Base-by-base conservation (phyloP, 495 filamentous ascomycete genomes). In the Talaromyces nanjingensis region DNA sequence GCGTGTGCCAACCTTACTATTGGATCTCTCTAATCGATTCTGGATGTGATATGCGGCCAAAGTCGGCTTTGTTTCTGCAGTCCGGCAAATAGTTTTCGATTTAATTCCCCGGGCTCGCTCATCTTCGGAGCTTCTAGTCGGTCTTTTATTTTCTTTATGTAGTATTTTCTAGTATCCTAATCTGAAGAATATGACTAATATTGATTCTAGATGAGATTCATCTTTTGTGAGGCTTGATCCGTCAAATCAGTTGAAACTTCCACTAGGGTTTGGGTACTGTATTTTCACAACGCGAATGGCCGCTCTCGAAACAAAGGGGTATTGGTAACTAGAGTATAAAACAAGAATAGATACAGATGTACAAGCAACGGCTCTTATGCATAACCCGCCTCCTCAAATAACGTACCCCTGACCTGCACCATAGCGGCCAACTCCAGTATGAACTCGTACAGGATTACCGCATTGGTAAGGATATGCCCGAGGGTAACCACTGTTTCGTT, bases 381-480 rank as follows among this genome's bases (percentile, higher is more conserved):
- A 49, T 33, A 59, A 31, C 83, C 86, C 9, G 96, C 89, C 74
- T 98, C 94, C 47, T 86, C 87, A 77, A 97, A 96, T 45, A 98
- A 69, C 58, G 87, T 89, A 2, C 91, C 91, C 60, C 94, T 80
- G 11, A 92, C 88, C 69, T 98, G 91, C 60, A 96, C 83, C 69
- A 96, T 74, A 8, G 93, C 93, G 3, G 91, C 88, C 39, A 98
- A 72, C 76, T 98, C 94, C 52, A 98, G 77, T 6, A 97, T 74
- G 72, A 98, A 98, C 66, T 96, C 91, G 72, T 88, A 79, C 33
- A 81, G 64, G 18, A 83, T 78, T 20, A 83, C 74, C 42, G 80
- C 76, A 67, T 85, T 82, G 6, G 94, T 97, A 60, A 98, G 77
- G 2, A 98, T 83, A 72, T 98, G 92, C 59, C 90, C 90, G 5